These are phyloP conservation scores for Blastobotrys muscicola DNA, from an alignment of 805 yeast species.

Conservation along the genomic window DNA sequence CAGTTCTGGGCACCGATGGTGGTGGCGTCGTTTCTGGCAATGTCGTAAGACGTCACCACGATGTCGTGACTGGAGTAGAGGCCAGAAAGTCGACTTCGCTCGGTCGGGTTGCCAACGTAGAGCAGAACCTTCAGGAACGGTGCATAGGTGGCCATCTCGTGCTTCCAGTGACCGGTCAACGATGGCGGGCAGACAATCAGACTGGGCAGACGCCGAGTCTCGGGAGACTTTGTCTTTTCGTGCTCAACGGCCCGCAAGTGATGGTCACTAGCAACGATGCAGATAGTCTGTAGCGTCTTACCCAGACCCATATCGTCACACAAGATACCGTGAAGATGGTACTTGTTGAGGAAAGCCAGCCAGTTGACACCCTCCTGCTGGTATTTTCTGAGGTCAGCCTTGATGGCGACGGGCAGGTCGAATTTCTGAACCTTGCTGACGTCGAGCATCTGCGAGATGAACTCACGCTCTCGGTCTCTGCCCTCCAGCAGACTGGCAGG, in stretches of 20 bases:
- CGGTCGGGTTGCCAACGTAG: conserved; percentile 88
- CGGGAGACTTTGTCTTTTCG: conserved; percentile 48
- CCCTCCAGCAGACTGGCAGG: no score
- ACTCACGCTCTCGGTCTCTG: conserved; percentile 93
- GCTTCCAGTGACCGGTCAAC: conserved; percentile 98
- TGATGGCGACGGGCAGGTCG: conserved; percentile 79
- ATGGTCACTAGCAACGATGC: conserved; percentile 95
- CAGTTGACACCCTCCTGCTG: conserved; percentile 99
- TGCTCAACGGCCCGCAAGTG: conserved; percentile 69
- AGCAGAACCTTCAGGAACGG: conserved; percentile 76
- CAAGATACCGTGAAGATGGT: conserved; percentile 90
- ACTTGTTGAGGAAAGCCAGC: conserved; percentile 90
- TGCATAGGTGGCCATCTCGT: conserved; percentile 81
- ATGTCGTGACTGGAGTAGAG: conserved; percentile 58
- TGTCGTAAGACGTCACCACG: conserved; percentile 92
- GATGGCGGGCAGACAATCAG: conserved; percentile 94
- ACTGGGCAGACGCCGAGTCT: conserved; percentile 70
- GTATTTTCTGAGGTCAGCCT: conserved; percentile 86
- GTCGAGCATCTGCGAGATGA: conserved; percentile 96
- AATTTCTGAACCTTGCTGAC: conserved; percentile 83
- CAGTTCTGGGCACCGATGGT: conserved; percentile 51
- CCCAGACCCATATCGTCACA: conserved; percentile 99
- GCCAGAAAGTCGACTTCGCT: conserved; percentile 47
- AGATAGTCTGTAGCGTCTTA: conserved; percentile 91
- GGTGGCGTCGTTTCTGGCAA: conserved; percentile 83